A percentile compares a stretch with the other conserved stretches of the same genome.
phyloP scores from a whole-genome alignment of 1,284 basidiomycete genomes.

The Sphaerobolus stellatus region DNA sequence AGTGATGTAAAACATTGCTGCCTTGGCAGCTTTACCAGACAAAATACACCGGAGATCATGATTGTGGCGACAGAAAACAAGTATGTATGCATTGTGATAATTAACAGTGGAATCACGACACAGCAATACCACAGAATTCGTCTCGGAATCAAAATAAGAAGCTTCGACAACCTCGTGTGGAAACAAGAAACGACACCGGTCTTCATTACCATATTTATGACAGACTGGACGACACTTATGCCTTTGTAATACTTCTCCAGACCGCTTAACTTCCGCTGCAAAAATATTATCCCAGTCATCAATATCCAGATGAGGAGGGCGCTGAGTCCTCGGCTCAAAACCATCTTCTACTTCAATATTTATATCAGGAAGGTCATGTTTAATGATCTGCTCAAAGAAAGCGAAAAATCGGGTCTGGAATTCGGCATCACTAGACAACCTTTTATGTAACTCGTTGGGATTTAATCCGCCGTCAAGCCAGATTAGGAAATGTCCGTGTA shows the following conservation, averaged over 20 bases:
- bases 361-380: constrained; percentile 10
- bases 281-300: too few species aligned
- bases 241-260: constrained; percentile 17
- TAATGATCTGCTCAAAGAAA: constrained; percentile 15
- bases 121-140: constrained; percentile 15
- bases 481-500: constrained; percentile 17
- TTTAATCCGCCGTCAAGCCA: constrained; percentile 17
- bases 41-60: too few species aligned
- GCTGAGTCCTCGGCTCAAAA: too few species aligned
- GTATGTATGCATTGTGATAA: constrained; percentile 17
- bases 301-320: too few species aligned
- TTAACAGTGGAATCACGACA: constrained; percentile 14
- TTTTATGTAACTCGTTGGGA: constrained; percentile 15
- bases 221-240: constrained; percentile 17
- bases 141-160: constrained; percentile 16
- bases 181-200: constrained; percentile 18
- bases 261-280: constrained; percentile 16
- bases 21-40: constrained; percentile 17
- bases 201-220: constrained; percentile 15
- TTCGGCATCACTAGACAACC: not conserved
- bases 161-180: constrained; percentile 16
- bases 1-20: constrained; percentile 18
- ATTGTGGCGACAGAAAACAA: constrained; percentile 19
- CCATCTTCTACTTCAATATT: too few species aligned
- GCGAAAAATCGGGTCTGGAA: not conserved